Percentiles rank a stretch among this genome's conserved stretches.
phyloP scores from a whole-genome alignment of 2,329 filamentous ascomycete species.

The Trematosphaeria pertusa region DNA sequence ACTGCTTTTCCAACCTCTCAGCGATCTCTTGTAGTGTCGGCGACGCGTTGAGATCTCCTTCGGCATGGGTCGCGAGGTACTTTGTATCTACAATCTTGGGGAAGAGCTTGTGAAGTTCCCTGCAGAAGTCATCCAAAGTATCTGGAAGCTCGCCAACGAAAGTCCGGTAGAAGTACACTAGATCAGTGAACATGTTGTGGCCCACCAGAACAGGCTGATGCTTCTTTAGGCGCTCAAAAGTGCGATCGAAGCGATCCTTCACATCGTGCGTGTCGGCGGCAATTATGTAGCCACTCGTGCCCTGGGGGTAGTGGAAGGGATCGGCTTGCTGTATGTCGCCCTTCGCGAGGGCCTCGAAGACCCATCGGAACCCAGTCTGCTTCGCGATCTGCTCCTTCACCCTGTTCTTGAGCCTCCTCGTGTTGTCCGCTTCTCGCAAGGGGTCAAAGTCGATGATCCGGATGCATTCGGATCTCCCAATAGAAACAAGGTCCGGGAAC shows the following conservation, averaged over 20 bases:
- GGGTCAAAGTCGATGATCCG: constrained; percentile 52
- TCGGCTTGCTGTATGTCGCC: constrained; percentile 48
- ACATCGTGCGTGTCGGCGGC: constrained; percentile 45
- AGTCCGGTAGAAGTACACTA: constrained; percentile 68
- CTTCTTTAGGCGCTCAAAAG: constrained; percentile 51
- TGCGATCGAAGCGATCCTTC: constrained; percentile 48
- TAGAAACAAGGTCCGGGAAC: constrained; percentile 57
- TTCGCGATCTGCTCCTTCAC: constrained; percentile 50
- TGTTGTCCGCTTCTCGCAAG: constrained; percentile 52
- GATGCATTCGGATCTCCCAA: constrained; percentile 52
- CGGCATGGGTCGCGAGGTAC: constrained; percentile 66
- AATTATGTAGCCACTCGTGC: constrained; percentile 42
- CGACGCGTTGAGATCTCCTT: constrained; percentile 58
- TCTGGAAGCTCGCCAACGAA: constrained; percentile 67
- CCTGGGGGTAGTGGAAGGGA: constrained; percentile 42
- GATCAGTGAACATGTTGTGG: constrained; percentile 70
- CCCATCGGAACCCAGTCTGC: constrained; percentile 59
- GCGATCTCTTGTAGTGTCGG: constrained; percentile 59
- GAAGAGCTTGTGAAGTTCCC: constrained; percentile 60
- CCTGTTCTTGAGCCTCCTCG: constrained; percentile 44
- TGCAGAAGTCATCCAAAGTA: constrained; percentile 61
- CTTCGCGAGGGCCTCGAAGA: constrained; percentile 56
- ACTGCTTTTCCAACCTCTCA: constrained; percentile 48
- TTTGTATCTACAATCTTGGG: constrained; percentile 68
- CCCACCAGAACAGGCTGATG: constrained; percentile 64